phyloP scores from a whole-genome alignment of 352 stramenopile genomes.

The Globisporangium apiculatum region DNA sequence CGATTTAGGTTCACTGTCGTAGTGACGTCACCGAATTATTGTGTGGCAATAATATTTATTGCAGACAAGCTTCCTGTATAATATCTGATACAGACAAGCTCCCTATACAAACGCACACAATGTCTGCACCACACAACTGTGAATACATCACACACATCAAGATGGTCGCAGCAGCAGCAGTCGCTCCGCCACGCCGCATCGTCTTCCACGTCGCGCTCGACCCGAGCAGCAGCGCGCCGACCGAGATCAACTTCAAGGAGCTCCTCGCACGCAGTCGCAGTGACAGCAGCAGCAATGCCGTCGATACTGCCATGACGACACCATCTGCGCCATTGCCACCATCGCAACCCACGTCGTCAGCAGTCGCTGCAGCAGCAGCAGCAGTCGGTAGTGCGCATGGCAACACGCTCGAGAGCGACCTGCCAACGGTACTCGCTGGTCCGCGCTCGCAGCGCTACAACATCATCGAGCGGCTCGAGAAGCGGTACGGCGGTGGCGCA shows the following conservation, averaged over 20 bases:
- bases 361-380: conserved; percentile 3
- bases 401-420: conserved; percentile 1
- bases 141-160: too few species aligned
- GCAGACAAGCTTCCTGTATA: too few species aligned
- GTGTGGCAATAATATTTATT: too few species aligned
- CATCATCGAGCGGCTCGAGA: conserved; percentile 84
- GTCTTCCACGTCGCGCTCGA: conserved; percentile 47
- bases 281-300: conserved; percentile 8
- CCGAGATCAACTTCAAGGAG: conserved; percentile 73
- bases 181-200: background rate
- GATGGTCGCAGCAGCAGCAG: too few species aligned
- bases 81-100: too few species aligned
- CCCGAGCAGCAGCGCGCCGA: conserved; percentile 20
- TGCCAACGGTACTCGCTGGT: conserved; percentile 7
- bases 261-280: conserved; percentile 20
- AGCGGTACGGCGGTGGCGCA: conserved; percentile 68
- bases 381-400: too few species aligned
- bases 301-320: too few species aligned
- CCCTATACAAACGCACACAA: too few species aligned
- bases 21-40: too few species aligned
- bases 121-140: too few species aligned
- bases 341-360: background rate
- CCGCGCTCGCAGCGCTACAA: conserved; percentile 57
- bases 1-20: too few species aligned
- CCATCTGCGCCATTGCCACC: background rate